Evolutionary conservation across 1,139 yeast genomes (phyloP), one percentile per base, ranked within the genome.

Genomic region (Kurtzmaniella quercitrusa): DNA sequence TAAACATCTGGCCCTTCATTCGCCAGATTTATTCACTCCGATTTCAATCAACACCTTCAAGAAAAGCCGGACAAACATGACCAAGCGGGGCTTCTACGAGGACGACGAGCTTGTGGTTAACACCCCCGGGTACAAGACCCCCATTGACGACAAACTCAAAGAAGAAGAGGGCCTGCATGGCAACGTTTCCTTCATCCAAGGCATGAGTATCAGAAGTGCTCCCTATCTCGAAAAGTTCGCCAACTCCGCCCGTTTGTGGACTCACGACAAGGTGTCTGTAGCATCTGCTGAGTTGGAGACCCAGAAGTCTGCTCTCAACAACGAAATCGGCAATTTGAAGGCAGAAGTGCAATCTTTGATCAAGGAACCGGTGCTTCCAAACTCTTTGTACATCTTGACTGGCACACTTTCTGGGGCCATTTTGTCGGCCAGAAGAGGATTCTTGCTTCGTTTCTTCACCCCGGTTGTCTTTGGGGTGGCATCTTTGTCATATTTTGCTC

Each of bases 351-450:
- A 58, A 17, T 44, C 59, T 3, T 38, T 63, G 23, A 59, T 72
- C 34, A 58, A 59, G 43, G 78, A 73, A 45, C 80, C 81, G 2
- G 63, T 78, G 2, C 69, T 82, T 47, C 87, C 87, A 16, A 67
- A 68, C 44, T 58, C 73, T 40, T 71, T 81, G 41, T 77, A 77
- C 52, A 75, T 81, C 5, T 63, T 81, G 41, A 80, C 86, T 1
- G 65, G 73, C 3, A 62, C 82, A 2, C 70, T 82, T 48, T 57
- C 79, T 1, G 84, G 85, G 10, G 77, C 85, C 3, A 76, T 82
- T 47, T 50, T 78, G 36, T 78, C 69, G 15, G 69, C 72, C 49
- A 72, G 66, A 48, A 67, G 75, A 50, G 55, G 72, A 2, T 59
- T 79, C 5, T 78, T 79, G 1, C 38, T 75, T 11, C 68, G 87